Evolutionary conservation across 2,329 filamentous ascomycete species (phyloP).

Genomic region (Claviceps sp.): DNA sequence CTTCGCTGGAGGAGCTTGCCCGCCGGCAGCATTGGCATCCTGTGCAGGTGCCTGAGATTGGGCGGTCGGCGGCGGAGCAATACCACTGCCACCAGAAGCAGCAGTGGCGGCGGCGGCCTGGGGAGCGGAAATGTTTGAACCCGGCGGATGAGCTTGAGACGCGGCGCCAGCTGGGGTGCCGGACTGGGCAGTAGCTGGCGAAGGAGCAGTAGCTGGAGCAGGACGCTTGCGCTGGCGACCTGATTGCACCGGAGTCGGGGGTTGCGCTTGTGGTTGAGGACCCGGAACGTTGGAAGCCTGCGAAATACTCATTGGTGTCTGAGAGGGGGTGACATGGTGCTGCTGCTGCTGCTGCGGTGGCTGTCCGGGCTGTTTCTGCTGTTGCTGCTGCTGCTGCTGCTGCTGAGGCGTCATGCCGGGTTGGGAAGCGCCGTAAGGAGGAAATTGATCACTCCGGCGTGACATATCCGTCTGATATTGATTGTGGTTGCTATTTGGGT

Average conservation of each 20-base stretch:
- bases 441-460: constrained; percentile 27
- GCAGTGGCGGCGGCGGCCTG: constrained; percentile 8
- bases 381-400: constrained; percentile 22
- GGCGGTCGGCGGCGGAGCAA: constrained; percentile 10
- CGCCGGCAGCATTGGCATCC: constrained; percentile 17
- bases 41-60: constrained; percentile 18
- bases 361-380: constrained; percentile 15
- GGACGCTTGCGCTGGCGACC: constrained; percentile 29
- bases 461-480: constrained; percentile 39
- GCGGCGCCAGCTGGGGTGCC: constrained; percentile 19
- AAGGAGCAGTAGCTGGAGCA: constrained; percentile 24
- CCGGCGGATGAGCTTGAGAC: constrained; percentile 20
- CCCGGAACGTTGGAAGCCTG: constrained; percentile 19
- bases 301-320: constrained; percentile 32
- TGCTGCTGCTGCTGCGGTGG: constrained; percentile 16
- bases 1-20: constrained; percentile 51
- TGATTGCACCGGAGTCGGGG: constrained; percentile 24
- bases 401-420: constrained; percentile 24
- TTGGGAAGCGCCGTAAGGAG: constrained; percentile 26
- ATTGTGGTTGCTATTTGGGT: constrained; percentile 24
- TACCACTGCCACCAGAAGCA: not conserved
- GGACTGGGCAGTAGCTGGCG: constrained; percentile 21
- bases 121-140: constrained; percentile 16
- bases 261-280: constrained; percentile 24
- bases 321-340: constrained; percentile 26